Conservation (phyloP, 2,329 filamentous ascomycete species). For the Nothomitra cinnamomea region DNA sequence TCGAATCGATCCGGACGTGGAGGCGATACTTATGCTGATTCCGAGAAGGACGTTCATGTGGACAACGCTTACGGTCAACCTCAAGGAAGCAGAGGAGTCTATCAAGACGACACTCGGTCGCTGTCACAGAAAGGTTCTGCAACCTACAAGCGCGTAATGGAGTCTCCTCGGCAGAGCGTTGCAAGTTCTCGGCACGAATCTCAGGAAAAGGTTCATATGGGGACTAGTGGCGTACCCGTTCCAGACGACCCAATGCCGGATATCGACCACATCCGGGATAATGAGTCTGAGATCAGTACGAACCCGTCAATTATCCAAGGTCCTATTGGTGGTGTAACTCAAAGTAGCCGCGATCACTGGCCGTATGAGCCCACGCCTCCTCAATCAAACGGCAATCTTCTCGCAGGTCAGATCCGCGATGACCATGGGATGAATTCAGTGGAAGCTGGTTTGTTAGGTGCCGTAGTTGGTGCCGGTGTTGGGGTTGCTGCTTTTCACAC, state of each 20-base stretch:
- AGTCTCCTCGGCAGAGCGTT: slow-evolving; percentile 1
- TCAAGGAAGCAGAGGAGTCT: background rate
- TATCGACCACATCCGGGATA: slow-evolving; percentile 46
- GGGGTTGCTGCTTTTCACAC: slow-evolving; percentile 35
- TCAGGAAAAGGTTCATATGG: slow-evolving; percentile 37
- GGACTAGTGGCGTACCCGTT: slow-evolving; percentile 52
- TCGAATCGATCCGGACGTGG: slow-evolving; percentile 4
- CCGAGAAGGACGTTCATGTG: background rate
- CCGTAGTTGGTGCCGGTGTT: slow-evolving; percentile 37
- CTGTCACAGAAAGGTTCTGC: background rate
- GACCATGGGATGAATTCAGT: slow-evolving; percentile 26
- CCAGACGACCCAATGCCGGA: slow-evolving; percentile 58
- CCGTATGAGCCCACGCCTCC: slow-evolving; percentile 37
- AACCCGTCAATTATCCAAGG: slow-evolving; percentile 75
- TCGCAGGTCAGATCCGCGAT: slow-evolving; percentile 16
- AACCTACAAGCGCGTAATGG: background rate
- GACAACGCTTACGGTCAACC: background rate
- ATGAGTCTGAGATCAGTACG: slow-evolving; percentile 52
- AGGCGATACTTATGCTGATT: slow-evolving; percentile 3
- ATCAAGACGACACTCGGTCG: background rate
- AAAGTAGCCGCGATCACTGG: slow-evolving; percentile 34
- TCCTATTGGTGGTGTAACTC: slow-evolving; percentile 40
- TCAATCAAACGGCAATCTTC: slow-evolving; percentile 20
- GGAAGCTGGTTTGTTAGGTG: slow-evolving; percentile 25
- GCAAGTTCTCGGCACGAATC: background rate